Evolutionary conservation across 1,284 basidiomycete species (phyloP), one percentile per base, ranked within the genome.

Genomic region (Irpex rosettiformis): DNA sequence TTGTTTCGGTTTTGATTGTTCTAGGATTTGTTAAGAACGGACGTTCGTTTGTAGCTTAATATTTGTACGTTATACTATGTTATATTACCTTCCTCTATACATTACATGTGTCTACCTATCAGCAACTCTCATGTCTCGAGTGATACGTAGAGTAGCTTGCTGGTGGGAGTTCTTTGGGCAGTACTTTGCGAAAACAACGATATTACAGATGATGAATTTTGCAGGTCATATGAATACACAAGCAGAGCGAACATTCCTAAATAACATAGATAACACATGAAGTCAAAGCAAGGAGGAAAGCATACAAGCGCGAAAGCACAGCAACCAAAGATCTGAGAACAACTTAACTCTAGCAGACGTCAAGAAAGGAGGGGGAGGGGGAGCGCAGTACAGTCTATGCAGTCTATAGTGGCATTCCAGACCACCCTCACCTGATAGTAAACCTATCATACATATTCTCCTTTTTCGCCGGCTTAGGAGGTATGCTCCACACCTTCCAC

Each of bases 401-500:
- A n/a, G n/a, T n/a, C n/a, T n/a, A n/a, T n/a, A n/a, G n/a, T n/a
- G n/a, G n/a, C n/a, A n/a, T n/a, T n/a, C n/a, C n/a, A n/a, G n/a
- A 51, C 24, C 8, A 8, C 43, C 43, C 24, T 58, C 52, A 55
- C 21, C 58, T 52, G 48, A 61, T 61, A 13, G 33, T 43, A 28
- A 33, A 53, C 53, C 53, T 60, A 52, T 59, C 51, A 25, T 57
- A 60, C 33, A 51, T 30, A 25, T 53, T 47, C 60, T 54, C 33
- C 40, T 30, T 18, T 40, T 54, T 47, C 52, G 30, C n/a, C 27
- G 42, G 56, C 40, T 28, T 37, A 27, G 25, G 65, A 37, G 67
- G 65, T 27, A 61, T 49, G 28, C 69, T 69, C 74, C 74, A 75
- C 28, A 75, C 71, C 53, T 73, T 70, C 74, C 74, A 75, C 73